Conservation (phyloP, 2,329 filamentous ascomycete species). For the Calonectria honghensis region DNA sequence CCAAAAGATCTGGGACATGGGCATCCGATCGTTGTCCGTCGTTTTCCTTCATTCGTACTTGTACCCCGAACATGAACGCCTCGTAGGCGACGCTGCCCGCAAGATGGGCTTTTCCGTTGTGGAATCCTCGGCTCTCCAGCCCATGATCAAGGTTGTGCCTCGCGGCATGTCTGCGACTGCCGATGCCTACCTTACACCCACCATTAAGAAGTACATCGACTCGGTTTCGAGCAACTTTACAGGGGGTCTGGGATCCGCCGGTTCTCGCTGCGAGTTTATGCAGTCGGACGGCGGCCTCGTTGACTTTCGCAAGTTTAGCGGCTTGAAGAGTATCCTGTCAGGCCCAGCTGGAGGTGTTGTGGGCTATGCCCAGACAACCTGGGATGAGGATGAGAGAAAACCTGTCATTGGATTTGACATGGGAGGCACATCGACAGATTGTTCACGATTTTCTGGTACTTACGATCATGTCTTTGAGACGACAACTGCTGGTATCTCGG, state of each 20-base stretch:
- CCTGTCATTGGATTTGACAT: slow-evolving; percentile 87
- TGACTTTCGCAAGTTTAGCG: slow-evolving; percentile 79
- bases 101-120: slow-evolving; percentile 63
- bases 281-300: slow-evolving; percentile 74
- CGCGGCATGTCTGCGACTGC: slow-evolving; percentile 64
- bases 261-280: slow-evolving; percentile 45
- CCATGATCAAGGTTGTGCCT: slow-evolving; percentile 65
- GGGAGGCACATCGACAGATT: slow-evolving; percentile 83
- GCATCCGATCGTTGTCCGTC: slow-evolving; percentile 72
- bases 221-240: slow-evolving; percentile 54
- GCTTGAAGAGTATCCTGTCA: slow-evolving; percentile 81
- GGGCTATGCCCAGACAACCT: slow-evolving; percentile 84
- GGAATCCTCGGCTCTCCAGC: slow-evolving; percentile 42
- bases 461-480: slow-evolving; percentile 78
- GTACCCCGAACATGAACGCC: slow-evolving; percentile 72
- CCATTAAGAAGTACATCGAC: slow-evolving; percentile 60
- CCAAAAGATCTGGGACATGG: slow-evolving; percentile 75
- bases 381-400: slow-evolving; percentile 78
- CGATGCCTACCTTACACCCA: slow-evolving; percentile 65
- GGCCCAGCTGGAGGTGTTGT: slow-evolving; percentile 87
- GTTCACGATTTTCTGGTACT: slow-evolving; percentile 77
- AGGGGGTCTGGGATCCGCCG: slow-evolving; percentile 57
- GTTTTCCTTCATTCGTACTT: slow-evolving; percentile 83
- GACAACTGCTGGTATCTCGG: slow-evolving; percentile 85
- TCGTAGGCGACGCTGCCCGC: slow-evolving; percentile 58